These are phyloP conservation scores for Botryosphaeria dothidea DNA, from an alignment of 2,329 filamentous ascomycete species.

Conservation along the genomic window DNA sequence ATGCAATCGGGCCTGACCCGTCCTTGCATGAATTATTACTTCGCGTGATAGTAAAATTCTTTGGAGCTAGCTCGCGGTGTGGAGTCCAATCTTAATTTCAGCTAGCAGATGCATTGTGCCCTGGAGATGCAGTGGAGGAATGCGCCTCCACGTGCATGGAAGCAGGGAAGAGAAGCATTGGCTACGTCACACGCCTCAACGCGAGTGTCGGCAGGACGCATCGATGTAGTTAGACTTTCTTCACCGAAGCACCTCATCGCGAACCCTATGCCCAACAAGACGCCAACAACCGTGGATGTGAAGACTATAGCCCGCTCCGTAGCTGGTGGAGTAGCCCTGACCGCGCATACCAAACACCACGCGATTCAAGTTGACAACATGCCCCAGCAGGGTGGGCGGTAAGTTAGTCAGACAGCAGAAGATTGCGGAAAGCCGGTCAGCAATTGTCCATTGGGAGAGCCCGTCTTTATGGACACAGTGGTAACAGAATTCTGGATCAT, in stretches of 20 bases:
- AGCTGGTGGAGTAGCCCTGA: not conserved
- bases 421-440: not conserved
- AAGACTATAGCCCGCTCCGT: not conserved
- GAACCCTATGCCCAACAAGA: not conserved
- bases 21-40: too few species aligned
- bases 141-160: not conserved
- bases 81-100: not conserved
- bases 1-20: not conserved
- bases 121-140: not conserved
- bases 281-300: not conserved
- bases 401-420: not conserved
- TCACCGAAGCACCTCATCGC: slow-evolving; percentile 1
- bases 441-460: not conserved
- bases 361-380: not conserved
- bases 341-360: not conserved
- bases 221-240: not conserved
- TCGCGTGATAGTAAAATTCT: not conserved
- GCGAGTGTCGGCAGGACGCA: not conserved
- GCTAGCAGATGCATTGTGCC: not conserved
- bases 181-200: not conserved
- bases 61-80: not conserved
- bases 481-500: not conserved
- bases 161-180: not conserved
- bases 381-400: not conserved
- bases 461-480: not conserved